Evolutionary conservation across 1,284 basidiomycete species (phyloP).

Genomic region (Mycosarcoma mackinlayi): DNA sequence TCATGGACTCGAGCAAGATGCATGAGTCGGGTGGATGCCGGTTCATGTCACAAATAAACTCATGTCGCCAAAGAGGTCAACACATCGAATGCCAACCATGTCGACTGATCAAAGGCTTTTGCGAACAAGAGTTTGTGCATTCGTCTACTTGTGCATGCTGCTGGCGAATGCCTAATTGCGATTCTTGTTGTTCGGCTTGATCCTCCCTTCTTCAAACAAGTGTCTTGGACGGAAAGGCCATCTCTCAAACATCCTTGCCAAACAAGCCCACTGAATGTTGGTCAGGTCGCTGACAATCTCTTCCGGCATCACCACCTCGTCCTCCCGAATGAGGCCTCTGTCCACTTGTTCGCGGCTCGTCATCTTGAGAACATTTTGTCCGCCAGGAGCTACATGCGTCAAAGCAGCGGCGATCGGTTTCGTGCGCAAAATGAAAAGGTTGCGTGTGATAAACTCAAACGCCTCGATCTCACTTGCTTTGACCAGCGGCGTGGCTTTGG

Average conservation of each 20-base stretch:
- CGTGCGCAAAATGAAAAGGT: slow-evolving; percentile 58
- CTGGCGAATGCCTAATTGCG: slow-evolving; percentile 11
- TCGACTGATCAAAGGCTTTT: too few species aligned
- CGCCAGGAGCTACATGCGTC: slow-evolving; percentile 61
- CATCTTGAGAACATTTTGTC: slow-evolving; percentile 58
- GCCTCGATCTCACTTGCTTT: slow-evolving; percentile 53
- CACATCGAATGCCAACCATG: too few species aligned
- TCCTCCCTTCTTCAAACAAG: slow-evolving; percentile 55
- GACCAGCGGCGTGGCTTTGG: slow-evolving; percentile 46
- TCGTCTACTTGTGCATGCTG: too few species aligned
- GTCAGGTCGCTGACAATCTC: slow-evolving; percentile 53
- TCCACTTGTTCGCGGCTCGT: slow-evolving; percentile 39
- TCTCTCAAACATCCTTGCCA: slow-evolving; percentile 62
- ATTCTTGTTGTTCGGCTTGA: slow-evolving; percentile 35
- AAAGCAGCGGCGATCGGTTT: slow-evolving; percentile 53
- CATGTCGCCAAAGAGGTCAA: not conserved
- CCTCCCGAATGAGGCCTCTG: slow-evolving; percentile 27
- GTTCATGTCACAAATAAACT: too few species aligned
- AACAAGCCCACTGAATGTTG: slow-evolving; percentile 58
- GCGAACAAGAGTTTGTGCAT: too few species aligned
- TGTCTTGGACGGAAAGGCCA: slow-evolving; percentile 65
- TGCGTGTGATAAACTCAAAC: slow-evolving; percentile 62
- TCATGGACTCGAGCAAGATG: slow-evolving; percentile 58
- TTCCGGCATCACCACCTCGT: slow-evolving; percentile 50
- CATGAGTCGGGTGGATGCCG: not conserved